Percentiles rank a stretch among this genome's conserved stretches.
Conservation (phyloP, 768 basidiomycete species). For the Termitomyces sp. region DNA sequence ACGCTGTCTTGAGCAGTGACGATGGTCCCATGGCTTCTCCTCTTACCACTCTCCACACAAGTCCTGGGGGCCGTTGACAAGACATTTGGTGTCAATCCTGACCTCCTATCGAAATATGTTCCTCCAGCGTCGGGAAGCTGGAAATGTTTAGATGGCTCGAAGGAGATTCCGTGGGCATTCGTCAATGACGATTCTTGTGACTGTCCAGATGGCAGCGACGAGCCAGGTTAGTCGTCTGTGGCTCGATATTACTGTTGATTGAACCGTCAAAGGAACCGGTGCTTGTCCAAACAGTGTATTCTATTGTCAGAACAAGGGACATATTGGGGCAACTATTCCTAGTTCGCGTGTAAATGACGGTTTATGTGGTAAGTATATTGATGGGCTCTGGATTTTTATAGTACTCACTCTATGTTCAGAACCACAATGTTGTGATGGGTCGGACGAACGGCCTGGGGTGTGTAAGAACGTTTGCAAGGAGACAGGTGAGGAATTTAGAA, state of each 20-base stretch:
- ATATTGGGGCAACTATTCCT: conserved; percentile 76
- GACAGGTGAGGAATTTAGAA: conserved; percentile 67
- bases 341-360: conserved; percentile 89
- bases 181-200: conserved; percentile 97
- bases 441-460: conserved; percentile 81
- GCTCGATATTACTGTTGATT: conserved; percentile 7
- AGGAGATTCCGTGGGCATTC: conserved; percentile 72
- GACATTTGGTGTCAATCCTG: conserved; percentile 56
- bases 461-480: conserved; percentile 78
- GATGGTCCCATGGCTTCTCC: conserved; percentile 53
- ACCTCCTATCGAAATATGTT: conserved; percentile 51
- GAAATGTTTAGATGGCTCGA: conserved; percentile 80
- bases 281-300: conserved; percentile 77
- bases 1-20: conserved; percentile 9
- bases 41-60: conserved; percentile 35
- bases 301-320: conserved; percentile 86
- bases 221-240: conserved; percentile 65
- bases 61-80: conserved; percentile 37
- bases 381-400: background rate
- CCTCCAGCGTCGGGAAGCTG: conserved; percentile 55
- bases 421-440: conserved; percentile 91
- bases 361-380: conserved; percentile 74
- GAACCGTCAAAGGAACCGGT: conserved; percentile 59
- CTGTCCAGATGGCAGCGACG: conserved; percentile 92
- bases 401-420: conserved; percentile 45